Evolutionary conservation across 768 basidiomycete genomes (phyloP).

Genomic region (Pluteus cervinus): DNA sequence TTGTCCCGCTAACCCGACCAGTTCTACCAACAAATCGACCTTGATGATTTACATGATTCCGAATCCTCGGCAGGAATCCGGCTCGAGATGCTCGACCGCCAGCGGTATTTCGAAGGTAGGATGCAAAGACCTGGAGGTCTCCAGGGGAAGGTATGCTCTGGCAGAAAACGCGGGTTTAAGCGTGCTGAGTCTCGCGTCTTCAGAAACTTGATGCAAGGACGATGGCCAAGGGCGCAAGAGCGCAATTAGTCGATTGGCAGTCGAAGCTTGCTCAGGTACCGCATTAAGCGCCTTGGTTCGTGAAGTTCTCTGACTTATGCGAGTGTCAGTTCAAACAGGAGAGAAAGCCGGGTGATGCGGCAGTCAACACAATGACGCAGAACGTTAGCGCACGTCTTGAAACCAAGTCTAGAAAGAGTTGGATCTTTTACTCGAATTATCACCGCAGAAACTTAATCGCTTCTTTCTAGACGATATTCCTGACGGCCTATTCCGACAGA

Average conservation of each 20-base stretch:
- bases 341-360: slow-evolving; percentile 59
- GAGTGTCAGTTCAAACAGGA: slow-evolving; percentile 57
- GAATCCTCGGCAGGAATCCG: slow-evolving; percentile 62
- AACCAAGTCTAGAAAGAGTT: slow-evolving; percentile 60
- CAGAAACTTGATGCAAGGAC: slow-evolving; percentile 42
- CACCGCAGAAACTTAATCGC: slow-evolving; percentile 3
- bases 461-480: slow-evolving; percentile 66
- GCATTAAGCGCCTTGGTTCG: neutral
- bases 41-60: slow-evolving; percentile 78
- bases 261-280: slow-evolving; percentile 48
- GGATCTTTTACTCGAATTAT: slow-evolving; percentile 13
- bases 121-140: too few relatives aligned
- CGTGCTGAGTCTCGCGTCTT: too few relatives aligned
- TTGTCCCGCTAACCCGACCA: too few relatives aligned
- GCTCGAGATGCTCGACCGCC: slow-evolving; percentile 83
- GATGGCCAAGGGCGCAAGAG: slow-evolving; percentile 42
- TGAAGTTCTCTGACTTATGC: neutral
- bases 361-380: slow-evolving; percentile 69
- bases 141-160: too few relatives aligned
- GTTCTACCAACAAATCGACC: slow-evolving; percentile 64
- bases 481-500: slow-evolving; percentile 68
- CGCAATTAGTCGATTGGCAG: slow-evolving; percentile 52
- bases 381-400: slow-evolving; percentile 73
- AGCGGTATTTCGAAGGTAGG: slow-evolving; percentile 76
- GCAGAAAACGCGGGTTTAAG: too few relatives aligned